These are phyloP conservation scores for Arabidopsis suecica DNA, from an alignment of 345 rosid species.

Conservation along the genomic window DNA sequence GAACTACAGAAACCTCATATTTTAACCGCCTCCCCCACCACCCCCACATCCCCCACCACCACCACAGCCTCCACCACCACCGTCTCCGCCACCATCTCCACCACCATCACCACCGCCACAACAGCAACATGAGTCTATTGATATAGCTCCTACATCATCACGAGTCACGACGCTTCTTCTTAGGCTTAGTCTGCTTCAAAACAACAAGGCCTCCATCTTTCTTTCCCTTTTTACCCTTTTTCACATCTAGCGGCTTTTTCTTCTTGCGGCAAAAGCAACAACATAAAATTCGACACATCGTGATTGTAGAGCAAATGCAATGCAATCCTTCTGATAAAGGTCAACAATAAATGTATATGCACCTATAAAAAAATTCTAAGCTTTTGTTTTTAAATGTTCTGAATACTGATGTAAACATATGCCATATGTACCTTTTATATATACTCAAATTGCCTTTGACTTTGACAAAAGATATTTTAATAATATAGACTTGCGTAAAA, in stretches of 20 bases:
- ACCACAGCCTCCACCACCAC: not conserved
- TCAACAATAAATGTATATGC: not conserved
- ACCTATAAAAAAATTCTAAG: not conserved
- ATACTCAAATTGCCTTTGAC: slow-evolving; percentile 13
- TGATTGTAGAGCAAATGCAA: slow-evolving; percentile 18
- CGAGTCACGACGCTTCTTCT: slow-evolving; percentile 35
- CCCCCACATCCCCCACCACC: slow-evolving; percentile 35
- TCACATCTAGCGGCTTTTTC: slow-evolving; percentile 26
- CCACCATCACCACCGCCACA: slow-evolving; percentile 1
- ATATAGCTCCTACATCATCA: not conserved
- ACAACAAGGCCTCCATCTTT: slow-evolving; percentile 40
- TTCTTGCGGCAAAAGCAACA: slow-evolving; percentile 26
- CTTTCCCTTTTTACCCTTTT: slow-evolving; percentile 33
- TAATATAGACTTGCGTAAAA: slow-evolving; percentile 8
- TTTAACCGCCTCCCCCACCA: slow-evolving; percentile 30
- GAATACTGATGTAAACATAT: slow-evolving; percentile 19
- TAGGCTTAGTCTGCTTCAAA: slow-evolving; percentile 24
- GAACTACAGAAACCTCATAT: not conserved
- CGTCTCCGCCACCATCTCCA: not conserved
- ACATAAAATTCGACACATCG: slow-evolving; percentile 31
- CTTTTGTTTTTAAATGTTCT: not conserved
- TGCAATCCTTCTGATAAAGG: slow-evolving; percentile 5
- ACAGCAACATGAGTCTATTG: slow-evolving; percentile 11
- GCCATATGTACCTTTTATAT: slow-evolving; percentile 24
- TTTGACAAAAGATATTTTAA: slow-evolving; percentile 3